Evolutionary conservation across 345 rosid genomes (phyloP), one percentile per base, ranked within the genome.

Genomic region (Streptanthus diversifolius): DNA sequence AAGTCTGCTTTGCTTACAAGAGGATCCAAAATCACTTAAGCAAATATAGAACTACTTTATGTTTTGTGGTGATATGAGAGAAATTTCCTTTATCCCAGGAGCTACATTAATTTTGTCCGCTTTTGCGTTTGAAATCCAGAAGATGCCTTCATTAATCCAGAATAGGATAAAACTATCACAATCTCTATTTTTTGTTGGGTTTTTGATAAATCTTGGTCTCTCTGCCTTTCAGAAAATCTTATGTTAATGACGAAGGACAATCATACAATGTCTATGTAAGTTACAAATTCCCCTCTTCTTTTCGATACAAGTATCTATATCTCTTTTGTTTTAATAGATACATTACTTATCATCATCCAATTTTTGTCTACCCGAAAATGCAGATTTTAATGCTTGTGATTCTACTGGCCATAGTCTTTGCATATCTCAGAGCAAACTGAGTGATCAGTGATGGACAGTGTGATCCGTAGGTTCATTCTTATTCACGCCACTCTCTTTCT

Each of bases 171-270:
- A 15, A 25, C 12, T 2, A 25, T 66, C 19, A 0, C 18, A 58
- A 33, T 39, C 3, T 51, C 8, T 60, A 13, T 33, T 0, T 0
- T 39, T 55, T 10, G 66, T 4, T n/a, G 22, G 13, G 47, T 43
- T 60, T 27, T 27, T 78, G 45, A 52, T 61, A 70, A 78, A 67
- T 60, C 25, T 48, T 73, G 71, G 53, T 24, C 40, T 62, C 36
- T 9, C 29, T 5, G 59, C 73, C 54, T 44, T 25, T 13, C 87
- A 93, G 98, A 80, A 90, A 84, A 78, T 84, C 93, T 18, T 86
- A 79, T 77, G 40, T 93, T 8, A 18, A 75, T 37, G 79, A 68
- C 81, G 12, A 65, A 25, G 56, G 80, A 71, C 68, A 82, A 73
- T 58, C 63, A 80, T 11, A 11, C 55, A 15, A 10, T 64, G 29